Conservation (phyloP, 2,329 filamentous ascomycete genomes). For the Hymenotorrendiella dingleyae region DNA sequence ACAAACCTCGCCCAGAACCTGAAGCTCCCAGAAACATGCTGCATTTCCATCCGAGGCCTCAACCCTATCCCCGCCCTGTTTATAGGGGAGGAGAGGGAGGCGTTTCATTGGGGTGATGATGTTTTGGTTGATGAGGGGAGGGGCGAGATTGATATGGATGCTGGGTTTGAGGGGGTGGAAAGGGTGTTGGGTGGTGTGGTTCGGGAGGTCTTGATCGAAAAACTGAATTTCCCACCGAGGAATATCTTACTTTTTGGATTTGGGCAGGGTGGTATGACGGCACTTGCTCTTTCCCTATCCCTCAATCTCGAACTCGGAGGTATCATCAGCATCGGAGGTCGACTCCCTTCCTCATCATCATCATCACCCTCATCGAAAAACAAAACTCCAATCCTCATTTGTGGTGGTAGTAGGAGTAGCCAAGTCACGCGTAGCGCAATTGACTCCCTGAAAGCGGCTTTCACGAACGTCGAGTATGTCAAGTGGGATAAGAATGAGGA, state of each 20-base stretch:
- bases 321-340: conserved; percentile 57
- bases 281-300: conserved; percentile 32
- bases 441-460: conserved; percentile 58
- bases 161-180: conserved; percentile 41
- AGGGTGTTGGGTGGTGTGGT: conserved; percentile 36
- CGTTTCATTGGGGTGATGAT: conserved; percentile 56
- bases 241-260: conserved; percentile 50
- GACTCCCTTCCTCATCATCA: conserved; percentile 42
- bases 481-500: conserved; percentile 68
- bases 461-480: conserved; percentile 60
- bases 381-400: conserved; percentile 58
- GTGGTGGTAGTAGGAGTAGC: conserved; percentile 45
- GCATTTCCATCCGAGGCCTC: conserved; percentile 56
- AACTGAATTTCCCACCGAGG: conserved; percentile 42
- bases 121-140: conserved; percentile 47
- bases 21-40: conserved; percentile 58
- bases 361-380: conserved; percentile 38
- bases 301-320: conserved; percentile 44
- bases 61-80: conserved; percentile 50
- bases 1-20: conserved; percentile 50
- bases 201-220: conserved; percentile 15
- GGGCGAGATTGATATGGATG: conserved; percentile 48
- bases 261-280: conserved; percentile 52
- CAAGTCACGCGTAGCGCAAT: conserved; percentile 58
- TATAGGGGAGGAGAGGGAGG: conserved; percentile 23